Evolutionary conservation across 2,329 filamentous ascomycete genomes (phyloP).

Genomic region (Aspergillus sp.): DNA sequence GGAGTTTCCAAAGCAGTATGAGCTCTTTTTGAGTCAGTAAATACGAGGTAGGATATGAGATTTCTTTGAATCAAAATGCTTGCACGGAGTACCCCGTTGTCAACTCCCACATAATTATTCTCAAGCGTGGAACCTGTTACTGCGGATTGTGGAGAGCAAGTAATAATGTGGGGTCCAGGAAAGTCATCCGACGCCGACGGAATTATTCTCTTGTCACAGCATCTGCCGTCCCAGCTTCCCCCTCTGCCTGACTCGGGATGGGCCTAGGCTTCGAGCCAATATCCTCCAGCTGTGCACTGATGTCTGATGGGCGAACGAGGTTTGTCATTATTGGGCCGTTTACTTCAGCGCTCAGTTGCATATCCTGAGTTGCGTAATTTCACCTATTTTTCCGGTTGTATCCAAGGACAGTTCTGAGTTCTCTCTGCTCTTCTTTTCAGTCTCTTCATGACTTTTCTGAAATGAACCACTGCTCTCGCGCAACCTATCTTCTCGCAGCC

Average conservation of each 20-base stretch:
- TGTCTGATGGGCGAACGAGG: conserved; percentile 8
- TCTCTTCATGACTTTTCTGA: not conserved
- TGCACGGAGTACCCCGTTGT: not conserved
- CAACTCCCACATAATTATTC: not conserved
- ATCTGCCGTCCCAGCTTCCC: conserved; percentile 7
- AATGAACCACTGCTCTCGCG: not conserved
- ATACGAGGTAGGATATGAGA: not conserved
- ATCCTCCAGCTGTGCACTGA: conserved; percentile 8
- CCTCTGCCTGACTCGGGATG: conserved; percentile 24
- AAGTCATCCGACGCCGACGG: conserved; percentile 7
- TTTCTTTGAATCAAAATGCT: not conserved
- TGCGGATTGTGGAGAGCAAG: not conserved
- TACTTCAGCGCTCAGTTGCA: not conserved
- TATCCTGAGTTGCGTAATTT: conserved; percentile 13
- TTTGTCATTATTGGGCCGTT: conserved; percentile 3
- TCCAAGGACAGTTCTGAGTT: not conserved
- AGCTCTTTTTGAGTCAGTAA: not conserved
- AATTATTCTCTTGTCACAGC: not conserved
- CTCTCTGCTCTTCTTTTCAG: not conserved
- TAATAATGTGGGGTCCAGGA: not conserved
- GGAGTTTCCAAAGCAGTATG: too few species aligned
- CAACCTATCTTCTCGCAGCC: not conserved
- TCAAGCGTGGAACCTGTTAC: not conserved
- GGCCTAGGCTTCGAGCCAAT: conserved; percentile 17
- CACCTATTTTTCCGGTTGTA: conserved; percentile 15